phyloP scores from a whole-genome alignment of 306 rosid genomes.

The Trifolium subterraneum region DNA sequence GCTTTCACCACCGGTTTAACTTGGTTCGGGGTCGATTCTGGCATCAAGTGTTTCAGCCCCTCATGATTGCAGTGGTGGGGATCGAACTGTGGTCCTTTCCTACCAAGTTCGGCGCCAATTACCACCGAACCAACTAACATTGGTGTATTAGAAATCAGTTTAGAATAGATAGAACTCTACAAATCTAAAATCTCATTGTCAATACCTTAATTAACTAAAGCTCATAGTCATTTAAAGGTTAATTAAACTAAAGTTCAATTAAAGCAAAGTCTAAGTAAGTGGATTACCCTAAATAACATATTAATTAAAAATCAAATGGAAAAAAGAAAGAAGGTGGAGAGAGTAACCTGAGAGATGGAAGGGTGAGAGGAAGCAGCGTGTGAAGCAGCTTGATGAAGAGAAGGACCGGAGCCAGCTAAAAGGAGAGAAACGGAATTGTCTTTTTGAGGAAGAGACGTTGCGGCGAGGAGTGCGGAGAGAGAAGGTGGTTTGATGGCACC shows the following conservation, averaged over 20 bases:
- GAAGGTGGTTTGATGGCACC: slow-evolving; percentile 71
- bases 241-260: no score
- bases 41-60: no score
- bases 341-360: slow-evolving; percentile 73
- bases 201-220: neutral
- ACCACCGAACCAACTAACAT: no score
- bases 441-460: slow-evolving; percentile 58
- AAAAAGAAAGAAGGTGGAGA: neutral
- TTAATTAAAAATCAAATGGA: neutral
- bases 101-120: no score
- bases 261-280: no score
- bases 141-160: no score
- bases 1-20: no score
- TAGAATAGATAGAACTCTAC: no score
- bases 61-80: no score
- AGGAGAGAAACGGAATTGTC: slow-evolving; percentile 66
- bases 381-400: slow-evolving; percentile 76
- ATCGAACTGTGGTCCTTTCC: no score
- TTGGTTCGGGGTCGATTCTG: no score
- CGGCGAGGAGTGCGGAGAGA: slow-evolving; percentile 77
- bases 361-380: slow-evolving; percentile 75
- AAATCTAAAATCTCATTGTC: no score
- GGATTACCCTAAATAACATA: neutral
- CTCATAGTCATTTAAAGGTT: neutral
- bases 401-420: slow-evolving; percentile 86